Evolutionary conservation across 1,284 basidiomycete species (phyloP), one percentile per base, ranked within the genome.

Genomic region (Marasmius oreades): DNA sequence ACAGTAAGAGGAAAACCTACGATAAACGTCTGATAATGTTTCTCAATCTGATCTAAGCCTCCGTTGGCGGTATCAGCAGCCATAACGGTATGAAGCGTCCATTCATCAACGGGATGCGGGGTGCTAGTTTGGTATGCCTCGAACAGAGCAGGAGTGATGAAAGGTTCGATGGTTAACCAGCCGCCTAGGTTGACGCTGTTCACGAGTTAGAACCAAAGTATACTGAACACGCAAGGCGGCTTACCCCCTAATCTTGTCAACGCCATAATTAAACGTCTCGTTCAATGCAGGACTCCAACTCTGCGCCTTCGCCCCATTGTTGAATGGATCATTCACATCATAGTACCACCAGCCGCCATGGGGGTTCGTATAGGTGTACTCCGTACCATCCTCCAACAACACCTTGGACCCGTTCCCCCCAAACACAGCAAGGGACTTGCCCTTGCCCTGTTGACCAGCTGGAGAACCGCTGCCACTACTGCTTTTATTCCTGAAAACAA

Each of bases 121-220:
- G 75, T 77, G 57, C 22, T 14, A 44, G 76, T 78, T 50, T 80
- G 69, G 69, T 92, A 95, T 48, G 80, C 84, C 70, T 97, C 88
- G 70, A 88, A 98, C 26, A 96, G 79, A 39, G 81, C 83, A 5
- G 94, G 93, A 3, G 81, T 75, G 71, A 85, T 89, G 65, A 18
- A 95, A 36, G 95, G 95, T 76, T 98, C 95, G 1, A 90, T 84
- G 44, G 86, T 85, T 55, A 98, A 81, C 90, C 96, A 95, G 43
- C 95, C 95, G 61, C 95, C 95, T 43, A 96, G 68, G 70, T 96
- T 96, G 60, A 96, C 92, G 51, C 90, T 95, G 61, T 45, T 36
- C 28, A 10, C 4, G 28, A 10, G 28, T 4, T 4, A 10, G 28
- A 10, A 44, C 34, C 51, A 48, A n/a, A 24, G 16, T 42, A 33